Base-by-base conservation (phyloP, 73 alveolate species). In the Durusdinium trenchii region DNA sequence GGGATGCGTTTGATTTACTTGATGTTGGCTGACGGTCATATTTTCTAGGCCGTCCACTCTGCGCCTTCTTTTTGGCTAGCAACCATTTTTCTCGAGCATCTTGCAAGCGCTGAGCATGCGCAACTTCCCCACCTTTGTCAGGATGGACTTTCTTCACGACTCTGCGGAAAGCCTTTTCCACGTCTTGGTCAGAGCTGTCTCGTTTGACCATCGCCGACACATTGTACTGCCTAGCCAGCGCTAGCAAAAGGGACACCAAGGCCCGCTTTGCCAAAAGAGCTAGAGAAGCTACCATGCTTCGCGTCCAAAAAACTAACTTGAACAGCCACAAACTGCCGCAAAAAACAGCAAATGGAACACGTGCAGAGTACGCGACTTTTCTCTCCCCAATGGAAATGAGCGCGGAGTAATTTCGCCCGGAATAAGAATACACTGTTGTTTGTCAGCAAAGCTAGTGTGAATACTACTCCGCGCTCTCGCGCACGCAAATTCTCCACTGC, bases 221-320 rank as follows among this genome's bases (percentile, higher is more conserved):
- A n/a, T 36, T 12, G 40, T 83, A 83, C n/a, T 52, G 75, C 67
- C 51, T 50, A 3, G 94, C 94, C 75, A 83, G 51, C 52, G 94
- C 50, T 50, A 83, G 76, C 75, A 83, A 40, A 3, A 83, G 94
- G 10, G 95, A 35, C 51, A 86, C 95, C 12, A 86, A 43, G 32
- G 95, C 95, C 57, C 95, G 16, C 45, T 51, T 86, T 42, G 95
- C 95, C 23, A 60, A 23, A 6, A 36, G 95, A 23, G 60, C 82
- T 32, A 38, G 28, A 52, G 60, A n/a, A 18, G 60, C 95, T 0
- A 30, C 95, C 95, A 86, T 86, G n/a, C n/a, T n/a, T n/a, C n/a
- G n/a, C n/a, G n/a, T n/a, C n/a, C n/a, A n/a, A n/a, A n/a, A n/a
- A n/a, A n/a, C n/a, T n/a, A n/a, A n/a, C n/a, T n/a, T n/a, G n/a